Conservation (phyloP, 768 basidiomycete species). For the Nevesoporus exiguus region DNA sequence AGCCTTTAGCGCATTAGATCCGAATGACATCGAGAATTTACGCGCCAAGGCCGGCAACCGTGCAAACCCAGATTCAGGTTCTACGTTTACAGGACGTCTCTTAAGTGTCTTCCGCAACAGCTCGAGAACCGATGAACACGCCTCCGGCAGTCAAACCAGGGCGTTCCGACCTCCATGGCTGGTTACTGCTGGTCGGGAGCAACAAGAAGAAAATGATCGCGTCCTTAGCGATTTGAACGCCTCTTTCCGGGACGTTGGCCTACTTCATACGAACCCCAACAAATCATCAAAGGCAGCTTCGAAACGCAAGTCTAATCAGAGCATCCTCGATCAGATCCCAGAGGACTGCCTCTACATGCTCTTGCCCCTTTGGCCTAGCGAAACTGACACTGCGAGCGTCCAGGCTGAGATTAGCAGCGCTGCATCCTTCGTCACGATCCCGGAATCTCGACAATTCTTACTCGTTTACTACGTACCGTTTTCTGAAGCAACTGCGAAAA, state of each 20-base stretch:
- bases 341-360: slow-evolving; percentile 77
- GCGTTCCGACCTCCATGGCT: slow-evolving; percentile 59
- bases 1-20: slow-evolving; percentile 57
- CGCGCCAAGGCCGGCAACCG: slow-evolving; percentile 32
- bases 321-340: slow-evolving; percentile 61
- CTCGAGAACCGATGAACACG: slow-evolving; percentile 22
- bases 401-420: slow-evolving; percentile 21
- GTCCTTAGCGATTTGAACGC: slow-evolving; percentile 67
- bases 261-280: slow-evolving; percentile 55
- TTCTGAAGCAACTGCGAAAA: slow-evolving; percentile 7
- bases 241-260: slow-evolving; percentile 78
- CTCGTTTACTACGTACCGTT: slow-evolving; percentile 78
- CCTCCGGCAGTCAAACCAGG: slow-evolving; percentile 27
- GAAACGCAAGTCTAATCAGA: slow-evolving; percentile 22
- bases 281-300: slow-evolving; percentile 23
- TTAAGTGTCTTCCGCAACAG: slow-evolving; percentile 19
- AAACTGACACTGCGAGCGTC: slow-evolving; percentile 51
- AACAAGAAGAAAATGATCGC: slow-evolving; percentile 65
- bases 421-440: slow-evolving; percentile 37
- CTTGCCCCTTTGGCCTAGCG: slow-evolving; percentile 79
- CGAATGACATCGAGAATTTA: slow-evolving; percentile 47
- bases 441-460: slow-evolving; percentile 62
- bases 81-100: slow-evolving; percentile 21
- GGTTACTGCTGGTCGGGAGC: slow-evolving; percentile 55
- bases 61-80: slow-evolving; percentile 17